Evolutionary conservation across 305 asterid genomes (phyloP), one percentile per base, ranked within the genome.

Genomic region (Petunia hybrid): DNA sequence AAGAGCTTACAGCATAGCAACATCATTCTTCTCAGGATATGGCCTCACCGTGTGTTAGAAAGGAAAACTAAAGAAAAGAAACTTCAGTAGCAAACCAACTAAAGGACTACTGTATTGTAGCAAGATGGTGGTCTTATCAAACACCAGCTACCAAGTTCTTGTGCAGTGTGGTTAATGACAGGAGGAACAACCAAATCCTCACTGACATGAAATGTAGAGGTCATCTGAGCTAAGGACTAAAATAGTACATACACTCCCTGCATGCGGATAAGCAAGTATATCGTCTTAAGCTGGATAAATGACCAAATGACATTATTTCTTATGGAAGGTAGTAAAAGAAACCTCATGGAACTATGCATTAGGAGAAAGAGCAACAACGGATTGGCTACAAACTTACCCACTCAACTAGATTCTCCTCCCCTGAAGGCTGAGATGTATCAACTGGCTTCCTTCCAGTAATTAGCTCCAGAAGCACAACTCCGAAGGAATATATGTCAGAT

Each of bases 361-460:
- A n/a, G 9, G 40, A 69, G 40, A 16, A 69, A 69, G n/a, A 69
- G 36, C 40, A 4, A 2, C 8, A 16, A 43, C 1, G 51, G n/a
- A 13, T 76, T 55, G 61, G 73, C 41, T 40, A 36, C 40, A 65
- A 82, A 86, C 93, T 81, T 86, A 95, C 99, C 99, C 97, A 95
- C 88, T 95, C 98, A 78, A 93, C 99, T 5, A 95, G 88, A 85
- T 98, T 93, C 92, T 95, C 98, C 31, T 95, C 91, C 77, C 99
- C 99, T 13, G 89, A 77, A 13, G 99, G 98, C 83, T 92, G 98
- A 85, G 99, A 89, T 67, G 92, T 82, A 88, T 95, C 99, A 31
- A 95, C 98, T 70, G 99, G 92, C 90, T 93, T 95, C 66, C 99
- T 94, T 46, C 99, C 99, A 64, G 97, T 92, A 61, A 92, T 86